Percentiles rank a stretch among this genome's conserved stretches.
Conservation (phyloP, 1,139 yeast species). For the Taphrina pruni region DNA sequence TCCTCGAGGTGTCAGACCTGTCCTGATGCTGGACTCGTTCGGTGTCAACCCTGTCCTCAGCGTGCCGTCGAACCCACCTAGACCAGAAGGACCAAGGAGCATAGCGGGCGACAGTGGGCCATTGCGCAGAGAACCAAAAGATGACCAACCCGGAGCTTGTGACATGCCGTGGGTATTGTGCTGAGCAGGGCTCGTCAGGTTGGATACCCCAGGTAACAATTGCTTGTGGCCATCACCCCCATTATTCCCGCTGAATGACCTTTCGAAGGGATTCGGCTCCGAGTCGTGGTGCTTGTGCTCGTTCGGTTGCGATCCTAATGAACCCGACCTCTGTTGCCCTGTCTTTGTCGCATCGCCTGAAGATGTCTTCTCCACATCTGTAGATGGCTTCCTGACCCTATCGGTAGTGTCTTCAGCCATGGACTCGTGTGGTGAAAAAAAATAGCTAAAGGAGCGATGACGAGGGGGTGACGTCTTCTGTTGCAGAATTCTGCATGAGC, state of each 20-base stretch:
- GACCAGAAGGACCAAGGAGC: conserved; percentile 43
- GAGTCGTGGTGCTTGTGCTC: conserved; percentile 39
- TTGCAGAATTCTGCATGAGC: conserved; percentile 15
- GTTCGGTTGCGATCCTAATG: conserved; percentile 16
- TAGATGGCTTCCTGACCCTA: conserved; percentile 4
- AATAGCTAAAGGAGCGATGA: conserved; percentile 22
- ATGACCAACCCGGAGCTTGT: conserved; percentile 41
- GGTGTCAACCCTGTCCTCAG: conserved; percentile 48
- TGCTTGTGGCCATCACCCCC: conserved; percentile 43
- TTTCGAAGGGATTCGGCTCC: conserved; percentile 95
- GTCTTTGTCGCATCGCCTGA: conserved; percentile 9
- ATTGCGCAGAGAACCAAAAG: conserved; percentile 42
- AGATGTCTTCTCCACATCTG: conserved; percentile 18
- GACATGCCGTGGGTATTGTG: conserved; percentile 39
- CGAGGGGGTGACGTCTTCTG: conserved; percentile 27
- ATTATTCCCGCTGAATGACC: conserved; percentile 76
- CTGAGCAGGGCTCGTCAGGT: conserved; percentile 47
- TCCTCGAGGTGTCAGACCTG: conserved; percentile 54
- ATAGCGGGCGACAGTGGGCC: conserved; percentile 47
- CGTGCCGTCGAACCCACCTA: conserved; percentile 45
- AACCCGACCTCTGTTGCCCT: conserved; percentile 4
- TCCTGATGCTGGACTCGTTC: conserved; percentile 50
- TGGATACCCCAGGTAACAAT: conserved; percentile 47
- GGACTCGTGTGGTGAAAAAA: background rate
- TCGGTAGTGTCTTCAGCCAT: conserved; percentile 20